Base-by-base conservation (phyloP, 1,284 basidiomycete genomes). In the Vanrija pseudolonga region DNA sequence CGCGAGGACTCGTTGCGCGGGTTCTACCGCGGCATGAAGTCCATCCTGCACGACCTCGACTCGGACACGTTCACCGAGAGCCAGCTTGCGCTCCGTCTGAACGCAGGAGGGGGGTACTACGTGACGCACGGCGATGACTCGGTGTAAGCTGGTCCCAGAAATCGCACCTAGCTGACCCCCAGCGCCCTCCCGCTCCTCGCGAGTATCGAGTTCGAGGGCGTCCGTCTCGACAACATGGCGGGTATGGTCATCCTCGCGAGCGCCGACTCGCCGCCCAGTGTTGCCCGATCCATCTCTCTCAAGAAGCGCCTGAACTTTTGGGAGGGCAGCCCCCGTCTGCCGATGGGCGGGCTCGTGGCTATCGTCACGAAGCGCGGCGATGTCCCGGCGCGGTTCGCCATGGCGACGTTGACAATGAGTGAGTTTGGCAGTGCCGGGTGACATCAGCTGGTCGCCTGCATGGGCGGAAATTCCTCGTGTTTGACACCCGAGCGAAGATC, bases 151-250 rank as follows among this genome's bases (percentile, higher is more conserved):
- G 5, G 11, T 17, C 14, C 5, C 15, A 6, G 12, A 32, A 19
- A 14, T n/a, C n/a, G n/a, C n/a, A 3, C 19, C n/a, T 8, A 17
- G 12, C 38, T 50, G n/a, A 50, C 38, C 3, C 11, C 74, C 24
- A 1, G 67, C 81, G 24, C 79, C 82, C 68, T 85, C 82, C 77
- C 83, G 38, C 72, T 85, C 2, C 84, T 85, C 63, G 81, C 83
- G 28, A 74, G 78, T 45, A 74, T 81, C 26, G 50, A 67, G 5
- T 82, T 84, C 58, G 48, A 52, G 2, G 73, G 77, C 0, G 51
- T 84, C 38, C 63, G 72, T 20, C 75, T 82, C 2, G 79, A 83
- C 47, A 49, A 47, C 17, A 66, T 77, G 4, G 24, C 24, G n/a
- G 83, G 81, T 0, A 64, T 85, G 8, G 79, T 80, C 1, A 74